phyloP scores from a whole-genome alignment of 163 green algal species.

The Scenedesmus sp. region DNA sequence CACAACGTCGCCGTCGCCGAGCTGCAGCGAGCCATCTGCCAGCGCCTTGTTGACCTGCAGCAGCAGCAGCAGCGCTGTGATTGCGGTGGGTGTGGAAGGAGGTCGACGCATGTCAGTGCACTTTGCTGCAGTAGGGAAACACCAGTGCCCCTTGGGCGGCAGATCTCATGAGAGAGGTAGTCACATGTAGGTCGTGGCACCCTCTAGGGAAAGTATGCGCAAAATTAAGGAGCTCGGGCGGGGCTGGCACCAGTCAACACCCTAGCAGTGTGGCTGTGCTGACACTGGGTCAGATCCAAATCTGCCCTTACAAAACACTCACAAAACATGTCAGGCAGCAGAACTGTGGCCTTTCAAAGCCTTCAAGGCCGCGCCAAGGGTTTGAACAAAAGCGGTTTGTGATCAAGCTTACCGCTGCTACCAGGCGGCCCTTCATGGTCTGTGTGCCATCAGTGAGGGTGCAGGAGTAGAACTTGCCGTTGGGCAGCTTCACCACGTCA shows the following conservation, averaged over 20 bases:
- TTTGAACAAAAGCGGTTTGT: background rate
- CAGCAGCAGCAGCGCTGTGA: background rate
- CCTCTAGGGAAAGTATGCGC: too few species aligned
- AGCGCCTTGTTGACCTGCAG: constrained; percentile 23
- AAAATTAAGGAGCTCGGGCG: too few species aligned
- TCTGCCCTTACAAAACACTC: too few species aligned
- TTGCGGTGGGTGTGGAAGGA: background rate
- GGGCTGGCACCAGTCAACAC: too few species aligned
- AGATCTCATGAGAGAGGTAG: too few species aligned
- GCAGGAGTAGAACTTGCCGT: constrained; percentile 30
- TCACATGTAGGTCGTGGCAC: too few species aligned
- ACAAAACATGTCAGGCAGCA: too few species aligned
- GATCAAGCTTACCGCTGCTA: background rate
- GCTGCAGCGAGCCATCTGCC: background rate
- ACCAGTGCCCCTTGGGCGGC: too few species aligned
- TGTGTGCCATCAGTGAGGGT: constrained; percentile 18
- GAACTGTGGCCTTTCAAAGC: too few species aligned
- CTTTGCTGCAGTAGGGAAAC: too few species aligned
- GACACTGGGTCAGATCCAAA: too few species aligned
- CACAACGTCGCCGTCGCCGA: constrained; percentile 40
- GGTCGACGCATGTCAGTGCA: background rate
- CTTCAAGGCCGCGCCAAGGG: background rate
- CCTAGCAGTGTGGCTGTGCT: too few species aligned
- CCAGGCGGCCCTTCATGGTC: constrained; percentile 23
- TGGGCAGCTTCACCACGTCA: constrained; percentile 39